phyloP scores from a whole-genome alignment of 306 rosid genomes.

The Fragaria vesca region DNA sequence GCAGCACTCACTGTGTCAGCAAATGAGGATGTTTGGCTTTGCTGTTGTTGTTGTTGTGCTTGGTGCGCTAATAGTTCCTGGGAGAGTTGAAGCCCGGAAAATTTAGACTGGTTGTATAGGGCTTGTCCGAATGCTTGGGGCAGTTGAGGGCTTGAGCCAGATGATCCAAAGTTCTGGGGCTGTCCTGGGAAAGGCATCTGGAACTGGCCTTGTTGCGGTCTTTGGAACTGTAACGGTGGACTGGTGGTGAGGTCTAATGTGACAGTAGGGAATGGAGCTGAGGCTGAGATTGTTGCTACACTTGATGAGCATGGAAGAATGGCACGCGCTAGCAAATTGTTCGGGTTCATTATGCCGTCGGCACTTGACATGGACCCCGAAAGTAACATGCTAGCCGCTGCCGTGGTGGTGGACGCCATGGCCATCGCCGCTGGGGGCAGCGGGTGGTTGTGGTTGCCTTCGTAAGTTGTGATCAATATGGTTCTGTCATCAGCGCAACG shows the following conservation, averaged over 20 bases:
- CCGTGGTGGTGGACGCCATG: conserved; percentile 88
- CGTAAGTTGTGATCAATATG: conserved; percentile 84
- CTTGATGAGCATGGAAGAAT: conserved; percentile 68
- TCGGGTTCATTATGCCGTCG: conserved; percentile 77
- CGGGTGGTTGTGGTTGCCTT: conserved; percentile 96
- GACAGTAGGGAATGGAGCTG: conserved; percentile 89
- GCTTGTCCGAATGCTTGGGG: conserved; percentile 57
- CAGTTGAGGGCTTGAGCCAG: conserved; percentile 24
- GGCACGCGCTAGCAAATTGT: conserved; percentile 72
- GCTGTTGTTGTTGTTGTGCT: conserved; percentile 24
- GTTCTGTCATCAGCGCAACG: conserved; percentile 89
- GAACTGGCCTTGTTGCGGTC: conserved; percentile 45
- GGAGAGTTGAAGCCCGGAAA: conserved; percentile 89
- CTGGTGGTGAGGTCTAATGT: conserved; percentile 84
- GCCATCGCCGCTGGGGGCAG: conserved; percentile 96
- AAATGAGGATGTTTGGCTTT: conserved; percentile 37
- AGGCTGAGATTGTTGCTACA: conserved; percentile 90
- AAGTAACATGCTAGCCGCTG: conserved; percentile 85
- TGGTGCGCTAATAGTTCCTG: conserved; percentile 50
- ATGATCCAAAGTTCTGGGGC: conserved; percentile 48
- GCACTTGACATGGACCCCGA: conserved; percentile 92
- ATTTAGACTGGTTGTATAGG: conserved; percentile 75
- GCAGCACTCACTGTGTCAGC: conserved; percentile 82
- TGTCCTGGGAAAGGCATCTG: conserved; percentile 59
- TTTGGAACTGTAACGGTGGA: conserved; percentile 57